Evolutionary conservation across 2,329 filamentous ascomycete genomes (phyloP).

Genomic region (Paecilomyces formosus): DNA sequence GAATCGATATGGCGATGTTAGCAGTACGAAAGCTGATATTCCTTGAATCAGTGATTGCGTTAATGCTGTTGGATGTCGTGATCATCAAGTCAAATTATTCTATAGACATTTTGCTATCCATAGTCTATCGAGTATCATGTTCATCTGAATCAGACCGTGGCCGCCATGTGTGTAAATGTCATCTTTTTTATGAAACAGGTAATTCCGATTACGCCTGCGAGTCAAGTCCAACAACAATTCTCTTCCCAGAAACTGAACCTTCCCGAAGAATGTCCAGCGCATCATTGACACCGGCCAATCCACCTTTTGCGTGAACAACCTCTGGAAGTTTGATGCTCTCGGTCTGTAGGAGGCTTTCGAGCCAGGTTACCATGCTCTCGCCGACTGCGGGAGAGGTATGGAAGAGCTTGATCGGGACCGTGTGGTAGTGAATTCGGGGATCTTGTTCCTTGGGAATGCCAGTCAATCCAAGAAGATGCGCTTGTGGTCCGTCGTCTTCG

Average conservation of each 20-base stretch:
- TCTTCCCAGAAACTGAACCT: slow-evolving; percentile 60
- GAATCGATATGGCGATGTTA: not conserved
- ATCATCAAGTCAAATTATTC: not conserved
- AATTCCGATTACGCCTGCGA: not conserved
- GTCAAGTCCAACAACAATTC: slow-evolving; percentile 52
- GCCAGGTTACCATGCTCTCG: slow-evolving; percentile 56
- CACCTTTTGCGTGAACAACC: slow-evolving; percentile 57
- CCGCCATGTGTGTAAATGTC: not conserved
- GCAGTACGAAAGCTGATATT: not conserved
- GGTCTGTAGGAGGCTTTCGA: slow-evolving; percentile 56
- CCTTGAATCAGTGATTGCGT: not conserved
- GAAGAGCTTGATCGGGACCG: slow-evolving; percentile 68
- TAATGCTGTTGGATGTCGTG: not conserved
- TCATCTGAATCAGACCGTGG: not conserved
- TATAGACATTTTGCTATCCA: not conserved
- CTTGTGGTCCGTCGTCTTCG: slow-evolving; percentile 14
- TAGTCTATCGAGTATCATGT: not conserved
- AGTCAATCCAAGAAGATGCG: slow-evolving; percentile 61
- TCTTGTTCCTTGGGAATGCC: slow-evolving; percentile 55
- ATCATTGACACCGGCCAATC: slow-evolving; percentile 59
- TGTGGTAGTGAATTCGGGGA: slow-evolving; percentile 49
- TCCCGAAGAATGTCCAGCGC: slow-evolving; percentile 59
- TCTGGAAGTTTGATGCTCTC: slow-evolving; percentile 53
- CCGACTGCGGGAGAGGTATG: slow-evolving; percentile 61
- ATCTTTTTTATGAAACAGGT: not conserved